Evolutionary conservation across 1,284 basidiomycete genomes (phyloP).

Genomic region (Coriolopsis trogii): DNA sequence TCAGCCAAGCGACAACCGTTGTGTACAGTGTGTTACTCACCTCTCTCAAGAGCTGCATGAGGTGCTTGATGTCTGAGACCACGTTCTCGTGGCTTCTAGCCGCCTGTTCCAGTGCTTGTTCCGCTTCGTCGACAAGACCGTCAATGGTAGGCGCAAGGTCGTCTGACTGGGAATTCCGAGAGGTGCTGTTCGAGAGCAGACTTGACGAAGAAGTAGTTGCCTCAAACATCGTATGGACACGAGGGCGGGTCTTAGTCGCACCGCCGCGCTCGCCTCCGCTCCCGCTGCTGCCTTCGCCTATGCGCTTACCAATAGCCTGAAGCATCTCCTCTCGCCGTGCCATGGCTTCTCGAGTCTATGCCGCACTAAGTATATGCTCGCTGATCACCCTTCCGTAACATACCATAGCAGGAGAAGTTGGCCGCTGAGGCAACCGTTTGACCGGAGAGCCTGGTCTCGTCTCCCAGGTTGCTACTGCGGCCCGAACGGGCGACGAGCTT

Average conservation of each 20-base stretch:
- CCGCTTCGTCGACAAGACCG: constrained; percentile 57
- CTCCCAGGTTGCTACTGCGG: constrained; percentile 16
- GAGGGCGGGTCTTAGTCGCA: constrained; percentile 51
- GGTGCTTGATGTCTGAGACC: constrained; percentile 47
- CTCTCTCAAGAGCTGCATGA: constrained; percentile 58
- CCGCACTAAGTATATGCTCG: background rate
- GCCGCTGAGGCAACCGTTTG: constrained; percentile 51
- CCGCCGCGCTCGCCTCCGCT: no score
- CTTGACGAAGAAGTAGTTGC: constrained; percentile 24
- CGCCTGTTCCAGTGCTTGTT: constrained; percentile 54
- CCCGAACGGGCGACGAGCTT: constrained; percentile 15
- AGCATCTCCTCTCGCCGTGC: constrained; percentile 81
- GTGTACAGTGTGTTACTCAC: constrained; percentile 48
- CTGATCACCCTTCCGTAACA: constrained; percentile 16
- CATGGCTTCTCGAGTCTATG: constrained; percentile 69
- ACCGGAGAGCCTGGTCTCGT: constrained; percentile 47
- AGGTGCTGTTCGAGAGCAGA: constrained; percentile 18
- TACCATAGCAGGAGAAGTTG: constrained; percentile 41
- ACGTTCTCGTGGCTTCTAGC: constrained; percentile 55
- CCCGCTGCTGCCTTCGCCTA: constrained; percentile 48
- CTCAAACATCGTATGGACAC: constrained; percentile 38
- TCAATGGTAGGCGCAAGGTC: constrained; percentile 45
- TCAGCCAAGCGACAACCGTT: constrained; percentile 27
- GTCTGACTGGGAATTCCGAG: constrained; percentile 24
- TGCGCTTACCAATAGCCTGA: constrained; percentile 62